Base-by-base conservation (phyloP, 257 asterid genomes). In the Catharanthus roseus region DNA sequence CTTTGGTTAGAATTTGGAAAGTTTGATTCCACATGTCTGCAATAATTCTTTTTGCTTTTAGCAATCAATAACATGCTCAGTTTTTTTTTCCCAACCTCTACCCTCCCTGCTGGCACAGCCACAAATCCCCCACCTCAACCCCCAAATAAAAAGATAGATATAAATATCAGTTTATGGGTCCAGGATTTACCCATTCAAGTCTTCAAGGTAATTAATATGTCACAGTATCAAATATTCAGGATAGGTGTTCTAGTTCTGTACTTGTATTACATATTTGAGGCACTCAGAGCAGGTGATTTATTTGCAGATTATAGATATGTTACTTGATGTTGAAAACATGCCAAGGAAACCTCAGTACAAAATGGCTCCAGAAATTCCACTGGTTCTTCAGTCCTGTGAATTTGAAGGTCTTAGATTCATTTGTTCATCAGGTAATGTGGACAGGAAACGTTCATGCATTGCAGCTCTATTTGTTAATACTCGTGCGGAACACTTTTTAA, bases 321-420 rank as follows among this genome's bases (percentile, higher is more conserved):
- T 93, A 50, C 87, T 93, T 78, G 93, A 93, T 78, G 75, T 82
- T 39, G 86, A 86, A 74, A 80, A 72, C 78, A 85, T 89, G 41
- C 90, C 93, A 67, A 92, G 88, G 84, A 93, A 93, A 86, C 97
- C 99, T 68, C 97, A 91, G 77, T 93, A 88, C 76, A 76, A 44
- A 71, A 85, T 93, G 97, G 96, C 99, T 77, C 84, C 93, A 36
- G 99, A 88, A 81, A 78, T 83, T 72, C 99, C 97, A 55, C 79
- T 93, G 73, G 96, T 93, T 81, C 97, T 93, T 85, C 95, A 84
- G 74, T 89, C 95, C 36, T 91, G 99, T 79, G 97, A 91, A 81
- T 93, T 93, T 75, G 91, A 88, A 74, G 93, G 81, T 70, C 90
- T 93, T 79, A 76, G 70, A 68, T 93, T 93, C 80, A 74, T 75